phyloP scores from a whole-genome alignment of 371 early-diverging fungal genomes.

The Saksenaea vasiformis region DNA sequence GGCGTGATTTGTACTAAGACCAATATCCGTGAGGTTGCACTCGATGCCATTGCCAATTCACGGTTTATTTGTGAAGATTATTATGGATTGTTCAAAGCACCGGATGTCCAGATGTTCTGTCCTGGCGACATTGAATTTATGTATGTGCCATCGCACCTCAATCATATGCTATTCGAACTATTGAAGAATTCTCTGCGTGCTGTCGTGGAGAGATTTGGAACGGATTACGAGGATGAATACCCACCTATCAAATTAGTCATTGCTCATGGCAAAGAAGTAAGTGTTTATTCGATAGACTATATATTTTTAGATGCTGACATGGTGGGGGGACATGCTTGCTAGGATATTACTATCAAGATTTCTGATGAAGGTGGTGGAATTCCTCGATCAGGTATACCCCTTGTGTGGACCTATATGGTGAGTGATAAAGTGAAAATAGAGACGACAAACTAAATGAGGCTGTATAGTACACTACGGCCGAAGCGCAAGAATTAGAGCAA shows the following conservation, averaged over 20 bases:
- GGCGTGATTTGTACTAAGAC: slow-evolving; percentile 96
- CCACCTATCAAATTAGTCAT: slow-evolving; percentile 93
- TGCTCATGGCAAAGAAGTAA: slow-evolving; percentile 90
- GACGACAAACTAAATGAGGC: neutral
- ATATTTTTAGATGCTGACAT: neutral
- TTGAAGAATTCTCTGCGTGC: slow-evolving; percentile 95
- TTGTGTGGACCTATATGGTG: slow-evolving; percentile 96
- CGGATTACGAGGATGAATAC: slow-evolving; percentile 81
- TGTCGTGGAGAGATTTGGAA: slow-evolving; percentile 89
- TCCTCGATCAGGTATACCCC: slow-evolving; percentile 84
- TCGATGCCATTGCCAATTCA: slow-evolving; percentile 92
- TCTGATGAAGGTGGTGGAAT: slow-evolving; percentile 97
- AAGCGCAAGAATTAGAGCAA: slow-evolving; percentile 55
- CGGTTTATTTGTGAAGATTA: slow-evolving; percentile 91
- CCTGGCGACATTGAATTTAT: slow-evolving; percentile 90
- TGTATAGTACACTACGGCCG: slow-evolving; percentile 20
- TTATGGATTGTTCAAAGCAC: slow-evolving; percentile 84
- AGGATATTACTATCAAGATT: slow-evolving; percentile 96
- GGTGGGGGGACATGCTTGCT: too few species aligned
- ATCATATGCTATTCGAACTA: slow-evolving; percentile 98
- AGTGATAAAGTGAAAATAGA: neutral
- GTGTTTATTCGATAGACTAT: neutral
- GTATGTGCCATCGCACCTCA: slow-evolving; percentile 95
- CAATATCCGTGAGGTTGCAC: slow-evolving; percentile 73
- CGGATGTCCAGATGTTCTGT: slow-evolving; percentile 80